Conservation (phyloP, 768 basidiomycete genomes). For the Podaxis sp. region DNA sequence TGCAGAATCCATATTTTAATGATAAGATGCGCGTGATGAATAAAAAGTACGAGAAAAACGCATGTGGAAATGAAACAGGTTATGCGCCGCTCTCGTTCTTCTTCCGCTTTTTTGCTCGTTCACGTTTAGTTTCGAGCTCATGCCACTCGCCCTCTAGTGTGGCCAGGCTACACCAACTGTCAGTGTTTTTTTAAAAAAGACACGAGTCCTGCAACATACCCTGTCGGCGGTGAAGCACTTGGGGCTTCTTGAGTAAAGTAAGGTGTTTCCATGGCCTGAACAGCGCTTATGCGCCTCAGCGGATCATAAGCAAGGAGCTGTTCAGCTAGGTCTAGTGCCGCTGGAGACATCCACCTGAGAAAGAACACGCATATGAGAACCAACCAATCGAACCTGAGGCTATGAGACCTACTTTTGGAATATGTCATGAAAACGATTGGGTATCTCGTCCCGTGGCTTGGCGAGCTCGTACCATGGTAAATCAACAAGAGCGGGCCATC, state of each 20-base stretch:
- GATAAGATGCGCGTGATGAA: slow-evolving; percentile 2
- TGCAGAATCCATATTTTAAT: slow-evolving; percentile 12
- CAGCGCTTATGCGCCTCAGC: slow-evolving; percentile 64
- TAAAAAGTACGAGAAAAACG: background rate
- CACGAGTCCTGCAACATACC: slow-evolving; percentile 49
- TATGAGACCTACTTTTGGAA: slow-evolving; percentile 69
- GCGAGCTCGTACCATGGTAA: slow-evolving; percentile 99
- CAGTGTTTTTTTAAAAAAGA: slow-evolving; percentile 6
- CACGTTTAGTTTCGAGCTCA: slow-evolving; percentile 92
- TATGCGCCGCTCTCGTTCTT: slow-evolving; percentile 44
- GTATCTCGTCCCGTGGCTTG: slow-evolving; percentile 73
- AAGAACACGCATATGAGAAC: slow-evolving; percentile 2
- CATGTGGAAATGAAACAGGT: background rate
- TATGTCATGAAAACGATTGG: slow-evolving; percentile 76
- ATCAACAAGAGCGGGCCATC: slow-evolving; percentile 79
- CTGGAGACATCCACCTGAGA: slow-evolving; percentile 81
- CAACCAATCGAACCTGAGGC: background rate
- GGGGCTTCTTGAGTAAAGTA: slow-evolving; percentile 88
- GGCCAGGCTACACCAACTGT: slow-evolving; percentile 49
- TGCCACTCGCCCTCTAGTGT: slow-evolving; percentile 95
- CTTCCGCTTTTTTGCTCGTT: slow-evolving; percentile 77
- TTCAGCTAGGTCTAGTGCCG: slow-evolving; percentile 85
- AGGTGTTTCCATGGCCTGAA: slow-evolving; percentile 71
- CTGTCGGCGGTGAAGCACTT: slow-evolving; percentile 62
- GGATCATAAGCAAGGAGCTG: slow-evolving; percentile 81